A percentile compares a stretch with the other conserved stretches of the same genome.
These are phyloP conservation scores for Warburgia ugandensis DNA, from an alignment of 164 flowering plant species.

Conservation along the genomic window DNA sequence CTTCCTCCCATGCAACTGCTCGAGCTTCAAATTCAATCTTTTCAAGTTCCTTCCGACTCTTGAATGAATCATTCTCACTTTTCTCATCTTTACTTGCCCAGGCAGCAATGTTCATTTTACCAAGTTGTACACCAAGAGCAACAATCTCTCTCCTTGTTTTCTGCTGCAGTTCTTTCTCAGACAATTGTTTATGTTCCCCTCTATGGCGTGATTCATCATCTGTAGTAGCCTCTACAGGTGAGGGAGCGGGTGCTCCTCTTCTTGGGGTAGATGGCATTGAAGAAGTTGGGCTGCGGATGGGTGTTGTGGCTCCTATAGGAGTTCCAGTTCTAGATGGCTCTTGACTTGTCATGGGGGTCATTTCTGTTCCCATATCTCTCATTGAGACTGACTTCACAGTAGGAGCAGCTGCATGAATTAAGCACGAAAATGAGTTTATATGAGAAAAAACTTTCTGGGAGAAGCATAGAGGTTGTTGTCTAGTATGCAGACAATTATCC, in stretches of 20 bases:
- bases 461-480: neutral
- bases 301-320: slow-evolving; percentile 69
- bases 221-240: slow-evolving; percentile 29
- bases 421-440: neutral
- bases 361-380: slow-evolving; percentile 98
- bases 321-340: slow-evolving; percentile 90
- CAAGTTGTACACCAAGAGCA: slow-evolving; percentile 85
- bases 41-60: slow-evolving; percentile 31
- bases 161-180: slow-evolving; percentile 65
- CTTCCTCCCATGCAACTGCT: slow-evolving; percentile 91
- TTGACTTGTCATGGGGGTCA: slow-evolving; percentile 89
- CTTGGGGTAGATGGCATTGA: slow-evolving; percentile 83
- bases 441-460: slow-evolving; percentile 3
- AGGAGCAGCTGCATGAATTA: slow-evolving; percentile 33
- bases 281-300: slow-evolving; percentile 75
- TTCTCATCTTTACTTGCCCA: slow-evolving; percentile 89
- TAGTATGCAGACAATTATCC: neutral
- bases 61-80: slow-evolving; percentile 14
- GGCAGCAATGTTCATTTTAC: slow-evolving; percentile 86
- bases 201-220: slow-evolving; percentile 23
- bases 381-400: slow-evolving; percentile 62
- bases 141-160: slow-evolving; percentile 82
- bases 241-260: slow-evolving; percentile 42
- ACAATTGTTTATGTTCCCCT: slow-evolving; percentile 29
- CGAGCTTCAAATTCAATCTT: slow-evolving; percentile 49